Conservation (phyloP, 148 eudicot genomes). For the Chenopodium quinoa region DNA sequence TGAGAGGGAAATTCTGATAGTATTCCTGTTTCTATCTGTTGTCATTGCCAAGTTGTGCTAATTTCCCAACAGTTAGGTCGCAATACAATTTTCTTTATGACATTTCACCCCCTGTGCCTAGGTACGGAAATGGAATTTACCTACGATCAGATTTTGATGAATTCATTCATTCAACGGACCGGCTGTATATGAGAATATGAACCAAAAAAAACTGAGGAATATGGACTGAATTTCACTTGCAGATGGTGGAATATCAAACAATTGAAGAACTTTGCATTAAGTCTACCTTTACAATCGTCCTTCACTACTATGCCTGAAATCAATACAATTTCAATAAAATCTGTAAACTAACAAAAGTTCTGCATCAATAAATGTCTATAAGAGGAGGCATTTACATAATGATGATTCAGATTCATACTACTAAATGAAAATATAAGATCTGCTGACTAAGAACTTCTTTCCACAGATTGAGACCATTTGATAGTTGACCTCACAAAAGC, state of each 20-base stretch:
- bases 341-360: neutral
- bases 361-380: constrained; percentile 17
- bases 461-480: constrained; percentile 35
- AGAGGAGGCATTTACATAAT: neutral
- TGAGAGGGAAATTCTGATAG: too few relatives aligned
- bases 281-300: constrained; percentile 1
- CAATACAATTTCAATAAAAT: neutral
- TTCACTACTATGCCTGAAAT: neutral
- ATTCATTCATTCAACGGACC: neutral
- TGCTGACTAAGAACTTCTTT: constrained; percentile 22
- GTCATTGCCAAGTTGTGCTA: neutral
- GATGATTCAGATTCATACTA: neutral
- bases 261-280: constrained; percentile 2
- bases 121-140: too few relatives aligned
- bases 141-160: neutral
- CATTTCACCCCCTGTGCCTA: too few relatives aligned
- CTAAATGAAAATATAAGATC: neutral
- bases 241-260: constrained; percentile 2
- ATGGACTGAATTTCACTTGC: neutral
- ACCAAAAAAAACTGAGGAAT: neutral
- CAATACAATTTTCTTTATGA: too few relatives aligned
- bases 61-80: too few relatives aligned
- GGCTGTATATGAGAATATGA: neutral
- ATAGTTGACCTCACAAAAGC: constrained; percentile 56
- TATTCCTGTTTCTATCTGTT: neutral